Percentiles rank a stretch among this genome's conserved stretches.
phyloP scores from a whole-genome alignment of 2,329 filamentous ascomycete species.

The Neonectria magnoliae region DNA sequence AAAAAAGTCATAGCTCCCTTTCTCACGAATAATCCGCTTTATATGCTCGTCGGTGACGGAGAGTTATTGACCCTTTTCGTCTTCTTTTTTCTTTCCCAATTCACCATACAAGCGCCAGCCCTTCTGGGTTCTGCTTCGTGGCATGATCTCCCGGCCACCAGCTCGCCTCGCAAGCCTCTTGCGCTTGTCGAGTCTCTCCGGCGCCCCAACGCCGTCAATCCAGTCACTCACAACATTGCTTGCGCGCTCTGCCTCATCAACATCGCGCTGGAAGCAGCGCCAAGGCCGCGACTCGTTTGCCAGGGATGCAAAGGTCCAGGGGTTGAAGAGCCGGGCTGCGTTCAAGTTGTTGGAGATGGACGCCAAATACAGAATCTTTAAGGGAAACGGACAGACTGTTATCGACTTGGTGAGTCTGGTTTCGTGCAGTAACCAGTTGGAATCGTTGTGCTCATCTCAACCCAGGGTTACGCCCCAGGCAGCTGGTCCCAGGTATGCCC shows the following conservation, averaged over 20 bases:
- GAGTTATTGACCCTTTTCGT: neutral
- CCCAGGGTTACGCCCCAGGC: slow-evolving; percentile 78
- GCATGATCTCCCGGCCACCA: slow-evolving; percentile 3
- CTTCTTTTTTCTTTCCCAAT: neutral
- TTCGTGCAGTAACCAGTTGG: neutral
- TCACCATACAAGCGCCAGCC: neutral
- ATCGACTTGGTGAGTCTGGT: slow-evolving; percentile 78
- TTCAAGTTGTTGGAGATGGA: slow-evolving; percentile 96
- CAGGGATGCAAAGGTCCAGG: slow-evolving; percentile 78
- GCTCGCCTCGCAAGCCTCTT: slow-evolving; percentile 7
- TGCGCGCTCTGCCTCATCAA: slow-evolving; percentile 60
- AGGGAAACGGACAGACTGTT: slow-evolving; percentile 77
- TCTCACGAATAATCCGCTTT: neutral
- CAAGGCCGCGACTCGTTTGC: slow-evolving; percentile 79
- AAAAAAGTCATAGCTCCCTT: neutral
- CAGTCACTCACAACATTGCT: neutral
- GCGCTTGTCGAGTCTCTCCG: neutral
- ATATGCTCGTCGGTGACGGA: neutral
- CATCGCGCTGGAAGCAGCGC: slow-evolving; percentile 83
- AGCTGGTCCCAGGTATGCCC: slow-evolving; percentile 72
- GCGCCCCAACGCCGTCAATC: neutral
- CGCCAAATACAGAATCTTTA: slow-evolving; percentile 81
- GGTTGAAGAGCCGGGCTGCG: slow-evolving; percentile 88
- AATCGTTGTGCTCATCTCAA: slow-evolving; percentile 20
- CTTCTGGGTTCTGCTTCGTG: neutral